phyloP scores from a whole-genome alignment of 164 flowering plant species.

The Dillenia suffruticosa region DNA sequence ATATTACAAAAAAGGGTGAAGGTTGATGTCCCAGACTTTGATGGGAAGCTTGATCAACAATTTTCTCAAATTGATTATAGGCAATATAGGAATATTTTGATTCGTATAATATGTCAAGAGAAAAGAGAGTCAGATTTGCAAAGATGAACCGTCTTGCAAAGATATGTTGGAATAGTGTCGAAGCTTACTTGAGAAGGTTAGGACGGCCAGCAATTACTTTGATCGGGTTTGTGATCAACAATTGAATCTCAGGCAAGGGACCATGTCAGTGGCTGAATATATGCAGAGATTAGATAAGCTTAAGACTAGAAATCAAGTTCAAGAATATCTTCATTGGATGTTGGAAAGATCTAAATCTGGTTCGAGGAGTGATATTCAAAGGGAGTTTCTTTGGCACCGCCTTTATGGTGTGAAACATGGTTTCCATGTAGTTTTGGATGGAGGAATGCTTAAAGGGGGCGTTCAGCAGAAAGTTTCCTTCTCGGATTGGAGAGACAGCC shows the following conservation, averaged over 20 bases:
- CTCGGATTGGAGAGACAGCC: too few relatives aligned
- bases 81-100: not conserved
- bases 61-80: not conserved
- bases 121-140: constrained; percentile 1
- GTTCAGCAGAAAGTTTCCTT: too few relatives aligned
- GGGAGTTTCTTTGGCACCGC: too few relatives aligned
- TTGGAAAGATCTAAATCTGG: too few relatives aligned
- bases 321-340: too few relatives aligned
- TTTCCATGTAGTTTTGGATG: too few relatives aligned
- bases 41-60: not conserved
- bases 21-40: not conserved
- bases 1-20: not conserved
- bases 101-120: constrained; percentile 1
- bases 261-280: not conserved
- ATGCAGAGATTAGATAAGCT: too few relatives aligned
- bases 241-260: not conserved
- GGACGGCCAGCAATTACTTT: not conserved
- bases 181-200: not conserved
- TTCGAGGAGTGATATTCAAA: too few relatives aligned
- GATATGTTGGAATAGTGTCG: constrained; percentile 4
- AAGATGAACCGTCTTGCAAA: not conserved
- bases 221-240: not conserved
- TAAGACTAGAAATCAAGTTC: too few relatives aligned
- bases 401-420: too few relatives aligned
- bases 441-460: too few relatives aligned